phyloP scores from a whole-genome alignment of 495 filamentous ascomycete genomes.

The Lasiosphaeria hispida region DNA sequence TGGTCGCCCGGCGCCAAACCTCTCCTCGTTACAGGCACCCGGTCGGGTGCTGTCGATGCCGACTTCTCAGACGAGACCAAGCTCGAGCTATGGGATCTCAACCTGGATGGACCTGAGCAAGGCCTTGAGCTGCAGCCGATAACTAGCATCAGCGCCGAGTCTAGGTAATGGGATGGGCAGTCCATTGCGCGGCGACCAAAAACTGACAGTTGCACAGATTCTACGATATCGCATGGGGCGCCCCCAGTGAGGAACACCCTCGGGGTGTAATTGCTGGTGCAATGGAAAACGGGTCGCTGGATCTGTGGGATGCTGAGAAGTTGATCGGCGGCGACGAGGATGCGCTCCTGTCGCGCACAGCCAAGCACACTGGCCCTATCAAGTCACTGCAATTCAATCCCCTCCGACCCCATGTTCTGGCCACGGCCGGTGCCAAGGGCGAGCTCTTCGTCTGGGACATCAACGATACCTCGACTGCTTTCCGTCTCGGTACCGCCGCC shows the following conservation, averaged over 20 bases:
- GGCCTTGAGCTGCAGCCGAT: slow-evolving; percentile 81
- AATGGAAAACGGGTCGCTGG: slow-evolving; percentile 92
- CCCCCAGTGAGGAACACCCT: slow-evolving; percentile 69
- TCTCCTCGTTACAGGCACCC: slow-evolving; percentile 90
- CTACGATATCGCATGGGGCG: slow-evolving; percentile 93
- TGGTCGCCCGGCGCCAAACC: slow-evolving; percentile 83
- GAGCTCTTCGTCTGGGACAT: slow-evolving; percentile 96
- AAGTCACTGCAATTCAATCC: slow-evolving; percentile 98
- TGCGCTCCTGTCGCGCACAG: slow-evolving; percentile 79
- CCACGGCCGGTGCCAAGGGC: slow-evolving; percentile 89
- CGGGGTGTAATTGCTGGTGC: slow-evolving; percentile 90
- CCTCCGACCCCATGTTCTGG: slow-evolving; percentile 84
- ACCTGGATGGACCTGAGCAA: slow-evolving; percentile 67
- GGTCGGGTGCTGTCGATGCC: slow-evolving; percentile 90
- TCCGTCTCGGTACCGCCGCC: slow-evolving; percentile 80
- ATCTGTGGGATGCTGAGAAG: slow-evolving; percentile 93
- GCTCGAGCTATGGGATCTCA: slow-evolving; percentile 94
- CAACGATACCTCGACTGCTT: slow-evolving; percentile 81
- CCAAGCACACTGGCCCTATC: slow-evolving; percentile 88
- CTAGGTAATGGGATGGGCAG: slow-evolving; percentile 58
- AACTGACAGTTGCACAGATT: slow-evolving; percentile 58
- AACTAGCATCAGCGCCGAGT: slow-evolving; percentile 80
- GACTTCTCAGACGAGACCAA: slow-evolving; percentile 98
- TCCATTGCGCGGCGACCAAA: not conserved
- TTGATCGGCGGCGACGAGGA: slow-evolving; percentile 67